Base-by-base conservation (phyloP, 352 stramenopile species). In the Thraustochytrium sp. region DNA sequence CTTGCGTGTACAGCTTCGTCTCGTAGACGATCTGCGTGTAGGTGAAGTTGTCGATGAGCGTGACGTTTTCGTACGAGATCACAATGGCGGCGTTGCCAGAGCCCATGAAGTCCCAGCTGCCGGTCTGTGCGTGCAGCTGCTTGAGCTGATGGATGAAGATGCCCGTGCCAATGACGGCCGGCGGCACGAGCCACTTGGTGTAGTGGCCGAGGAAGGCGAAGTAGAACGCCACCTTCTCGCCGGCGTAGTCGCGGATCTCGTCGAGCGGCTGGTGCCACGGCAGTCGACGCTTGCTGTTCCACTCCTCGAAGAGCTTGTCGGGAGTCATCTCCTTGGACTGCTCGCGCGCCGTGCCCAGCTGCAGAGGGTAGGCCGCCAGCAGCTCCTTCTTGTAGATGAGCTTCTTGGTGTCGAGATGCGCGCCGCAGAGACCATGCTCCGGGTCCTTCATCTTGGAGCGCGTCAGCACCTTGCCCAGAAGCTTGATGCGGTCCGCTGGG, bases 141-240 rank as follows among this genome's bases (percentile, higher is more conserved):
- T 84, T 68, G 40, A 74, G 51, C 77, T 96, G 90, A 65, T 92
- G 63, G 11, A 97, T 86, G 80, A 97, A 94, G 26, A 97, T 92
- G 23, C 96, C 37, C 46, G 93, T 56, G 2, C 95, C 95, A 37
- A 97, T 78, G 11, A 92, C 84, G 38, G 93, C 92, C 18, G 96
- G 91, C 18, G 92, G 91, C 8, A 98, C 85, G 9, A 99, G 89
- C 90, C 95, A 97, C 68, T 91, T 91, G 34, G 94, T 96, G 86
- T 96, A 97, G 89, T 96, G 95, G 44, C 96, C 93, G 4, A 98
- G 86, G 86, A 97, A 99, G 9, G 94, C 93, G 88, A 98, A 98
- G 89, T 98, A 99, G 80, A 99, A 98, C 0, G 94, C 94, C 63
- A 99, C 92, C 87, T 98, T 93, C 86, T 96, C 92, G 40, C 92